Conservation (phyloP, 208 protist genomes). For the Trypanosoma scelopori region DNA sequence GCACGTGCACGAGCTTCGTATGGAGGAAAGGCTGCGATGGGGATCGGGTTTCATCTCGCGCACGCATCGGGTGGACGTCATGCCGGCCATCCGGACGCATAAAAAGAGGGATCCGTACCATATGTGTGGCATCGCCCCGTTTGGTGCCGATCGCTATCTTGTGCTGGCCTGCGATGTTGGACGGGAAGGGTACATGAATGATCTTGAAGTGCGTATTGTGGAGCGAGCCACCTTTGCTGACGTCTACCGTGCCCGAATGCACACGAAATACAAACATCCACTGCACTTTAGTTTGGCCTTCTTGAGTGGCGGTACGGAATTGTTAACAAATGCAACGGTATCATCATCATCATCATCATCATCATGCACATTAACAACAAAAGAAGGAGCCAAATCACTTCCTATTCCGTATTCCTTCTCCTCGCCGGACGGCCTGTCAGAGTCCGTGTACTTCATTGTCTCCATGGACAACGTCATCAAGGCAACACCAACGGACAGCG, state of each 20-base stretch:
- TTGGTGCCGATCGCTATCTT: conserved; percentile 50
- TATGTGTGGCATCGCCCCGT: conserved; percentile 66
- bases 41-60: conserved; percentile 20
- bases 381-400: not conserved
- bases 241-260: conserved; percentile 55
- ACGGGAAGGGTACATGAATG: conserved; percentile 42
- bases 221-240: conserved; percentile 42
- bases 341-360: not conserved
- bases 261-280: conserved; percentile 52
- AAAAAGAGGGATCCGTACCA: conserved; percentile 41
- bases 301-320: not conserved
- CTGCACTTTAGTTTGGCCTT: conserved; percentile 59
- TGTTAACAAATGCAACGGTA: not conserved
- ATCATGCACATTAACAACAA: not conserved
- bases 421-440: not conserved
- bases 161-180: conserved; percentile 46
- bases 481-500: conserved; percentile 44
- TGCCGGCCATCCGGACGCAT: conserved; percentile 20
- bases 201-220: conserved; percentile 74
- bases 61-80: conserved; percentile 25
- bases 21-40: conserved; percentile 15
- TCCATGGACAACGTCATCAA: conserved; percentile 53
- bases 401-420: not conserved
- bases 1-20: conserved; percentile 23
- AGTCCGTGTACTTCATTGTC: conserved; percentile 52